Conservation (phyloP, 495 filamentous ascomycete species). For the Podospora comata region DNA sequence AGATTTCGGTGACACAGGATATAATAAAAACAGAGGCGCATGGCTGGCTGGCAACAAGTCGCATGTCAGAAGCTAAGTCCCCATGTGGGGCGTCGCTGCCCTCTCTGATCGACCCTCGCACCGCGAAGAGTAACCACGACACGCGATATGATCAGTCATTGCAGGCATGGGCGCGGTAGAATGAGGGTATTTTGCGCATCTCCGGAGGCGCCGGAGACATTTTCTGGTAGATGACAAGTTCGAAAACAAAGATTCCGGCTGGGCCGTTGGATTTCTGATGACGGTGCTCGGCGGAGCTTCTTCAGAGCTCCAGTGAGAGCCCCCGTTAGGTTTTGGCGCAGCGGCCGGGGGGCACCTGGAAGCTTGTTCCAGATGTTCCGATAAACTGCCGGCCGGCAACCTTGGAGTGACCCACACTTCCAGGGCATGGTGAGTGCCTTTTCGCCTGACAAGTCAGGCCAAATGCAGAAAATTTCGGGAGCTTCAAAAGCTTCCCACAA, state of each 20-base stretch:
- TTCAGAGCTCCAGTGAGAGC: neutral
- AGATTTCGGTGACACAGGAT: slow-evolving; percentile 14
- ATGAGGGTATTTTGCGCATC: neutral
- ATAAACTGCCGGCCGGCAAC: neutral
- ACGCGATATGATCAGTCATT: slow-evolving; percentile 3
- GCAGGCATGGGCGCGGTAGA: slow-evolving; percentile 2
- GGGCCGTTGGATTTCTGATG: neutral
- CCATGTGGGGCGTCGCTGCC: slow-evolving; percentile 19
- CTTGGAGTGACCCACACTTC: neutral
- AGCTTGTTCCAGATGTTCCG: neutral
- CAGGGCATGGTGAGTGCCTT: neutral
- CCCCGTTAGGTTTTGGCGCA: neutral
- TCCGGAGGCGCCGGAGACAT: slow-evolving; percentile 2
- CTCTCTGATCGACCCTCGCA: neutral
- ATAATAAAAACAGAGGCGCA: slow-evolving; percentile 8
- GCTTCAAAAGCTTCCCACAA: slow-evolving; percentile 4
- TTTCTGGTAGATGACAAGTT: neutral
- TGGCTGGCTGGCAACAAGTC: neutral
- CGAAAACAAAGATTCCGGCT: neutral
- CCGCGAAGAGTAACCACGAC: neutral
- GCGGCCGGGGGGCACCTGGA: neutral
- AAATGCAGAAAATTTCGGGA: neutral
- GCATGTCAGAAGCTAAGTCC: neutral
- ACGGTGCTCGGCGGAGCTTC: slow-evolving; percentile 1
- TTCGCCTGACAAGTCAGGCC: slow-evolving; percentile 6